phyloP scores from a whole-genome alignment of 2,329 filamentous ascomycete genomes.

The Stagonosporopsis cucurbitacearum region DNA sequence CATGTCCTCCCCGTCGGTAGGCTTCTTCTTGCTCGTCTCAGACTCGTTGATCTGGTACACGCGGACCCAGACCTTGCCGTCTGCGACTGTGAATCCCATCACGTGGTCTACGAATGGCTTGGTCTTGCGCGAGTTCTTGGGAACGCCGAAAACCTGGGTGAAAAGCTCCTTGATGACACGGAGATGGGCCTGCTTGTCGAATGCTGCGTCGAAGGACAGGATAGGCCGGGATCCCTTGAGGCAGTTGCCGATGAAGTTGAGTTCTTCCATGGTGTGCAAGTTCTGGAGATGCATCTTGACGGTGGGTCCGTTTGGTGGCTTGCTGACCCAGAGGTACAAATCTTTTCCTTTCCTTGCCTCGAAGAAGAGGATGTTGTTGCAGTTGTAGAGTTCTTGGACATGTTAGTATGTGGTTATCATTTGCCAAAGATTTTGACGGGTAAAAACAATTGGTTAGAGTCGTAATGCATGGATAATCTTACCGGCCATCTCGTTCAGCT shows the following conservation, averaged over 20 bases:
- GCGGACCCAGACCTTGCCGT: conserved; percentile 94
- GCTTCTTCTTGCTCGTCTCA: conserved; percentile 62
- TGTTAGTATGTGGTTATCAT: conserved; percentile 12
- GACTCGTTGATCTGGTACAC: conserved; percentile 93
- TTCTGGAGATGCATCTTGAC: conserved; percentile 82
- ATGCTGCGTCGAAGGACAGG: conserved; percentile 87
- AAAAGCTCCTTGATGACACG: conserved; percentile 88
- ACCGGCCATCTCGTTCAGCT: conserved; percentile 51
- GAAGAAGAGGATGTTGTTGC: conserved; percentile 94
- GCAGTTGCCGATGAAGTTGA: conserved; percentile 96
- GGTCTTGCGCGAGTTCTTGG: conserved; percentile 82
- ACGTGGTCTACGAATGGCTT: conserved; percentile 98
- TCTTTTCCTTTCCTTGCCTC: conserved; percentile 95
- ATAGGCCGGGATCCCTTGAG: conserved; percentile 90
- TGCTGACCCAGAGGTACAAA: conserved; percentile 91
- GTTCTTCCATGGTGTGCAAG: conserved; percentile 93
- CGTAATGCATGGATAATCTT: conserved; percentile 3
- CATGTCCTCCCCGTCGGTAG: conserved; percentile 51
- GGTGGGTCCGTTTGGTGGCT: conserved; percentile 82
- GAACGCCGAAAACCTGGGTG: conserved; percentile 88
- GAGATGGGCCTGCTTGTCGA: conserved; percentile 82
- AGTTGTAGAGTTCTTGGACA: conserved; percentile 75
- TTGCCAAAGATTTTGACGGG: neutral
- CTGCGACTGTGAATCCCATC: conserved; percentile 87
- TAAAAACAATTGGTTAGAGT: neutral